Evolutionary conservation across 768 basidiomycete species (phyloP).

Genomic region (Lactarius indigo): DNA sequence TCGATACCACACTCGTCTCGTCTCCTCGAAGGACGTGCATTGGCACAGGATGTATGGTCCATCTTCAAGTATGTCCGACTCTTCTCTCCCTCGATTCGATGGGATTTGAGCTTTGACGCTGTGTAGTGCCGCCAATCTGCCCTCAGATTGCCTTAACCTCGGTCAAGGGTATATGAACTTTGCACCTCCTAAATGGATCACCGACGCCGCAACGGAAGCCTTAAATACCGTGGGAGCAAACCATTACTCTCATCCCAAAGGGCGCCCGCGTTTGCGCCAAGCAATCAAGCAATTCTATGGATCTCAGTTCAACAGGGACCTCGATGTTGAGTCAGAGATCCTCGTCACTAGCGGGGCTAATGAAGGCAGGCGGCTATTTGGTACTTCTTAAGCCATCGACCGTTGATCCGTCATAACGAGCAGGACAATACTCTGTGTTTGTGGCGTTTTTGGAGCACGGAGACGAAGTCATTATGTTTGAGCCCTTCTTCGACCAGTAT

Average conservation of each 20-base stretch:
- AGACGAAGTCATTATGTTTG: slow-evolving; percentile 98
- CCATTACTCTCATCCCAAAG: slow-evolving; percentile 91
- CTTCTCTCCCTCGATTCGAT: slow-evolving; percentile 6
- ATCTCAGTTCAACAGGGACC: slow-evolving; percentile 57
- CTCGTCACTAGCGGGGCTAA: slow-evolving; percentile 96
- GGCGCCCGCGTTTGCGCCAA: slow-evolving; percentile 79
- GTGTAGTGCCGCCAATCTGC: slow-evolving; percentile 78
- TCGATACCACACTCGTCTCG: slow-evolving; percentile 71
- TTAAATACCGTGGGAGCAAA: slow-evolving; percentile 59
- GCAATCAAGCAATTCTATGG: slow-evolving; percentile 83
- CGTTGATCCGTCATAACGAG: slow-evolving; percentile 1
- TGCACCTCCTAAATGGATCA: slow-evolving; percentile 76
- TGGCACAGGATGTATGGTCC: slow-evolving; percentile 86
- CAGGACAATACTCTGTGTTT: slow-evolving; percentile 93
- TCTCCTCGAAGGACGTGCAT: slow-evolving; percentile 68
- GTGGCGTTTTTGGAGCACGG: slow-evolving; percentile 87
- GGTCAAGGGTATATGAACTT: slow-evolving; percentile 94
- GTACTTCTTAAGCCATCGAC: neutral
- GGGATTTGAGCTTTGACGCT: slow-evolving; percentile 8
- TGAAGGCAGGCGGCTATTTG: slow-evolving; percentile 58
- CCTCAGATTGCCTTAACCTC: slow-evolving; percentile 90
- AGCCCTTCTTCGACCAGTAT: slow-evolving; percentile 98
- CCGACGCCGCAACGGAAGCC: slow-evolving; percentile 67
- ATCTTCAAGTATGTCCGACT: slow-evolving; percentile 65
- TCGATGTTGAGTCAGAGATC: slow-evolving; percentile 86